Evolutionary conservation across 2,329 filamentous ascomycete genomes (phyloP).

Genomic region (Fusarium heterosporum): DNA sequence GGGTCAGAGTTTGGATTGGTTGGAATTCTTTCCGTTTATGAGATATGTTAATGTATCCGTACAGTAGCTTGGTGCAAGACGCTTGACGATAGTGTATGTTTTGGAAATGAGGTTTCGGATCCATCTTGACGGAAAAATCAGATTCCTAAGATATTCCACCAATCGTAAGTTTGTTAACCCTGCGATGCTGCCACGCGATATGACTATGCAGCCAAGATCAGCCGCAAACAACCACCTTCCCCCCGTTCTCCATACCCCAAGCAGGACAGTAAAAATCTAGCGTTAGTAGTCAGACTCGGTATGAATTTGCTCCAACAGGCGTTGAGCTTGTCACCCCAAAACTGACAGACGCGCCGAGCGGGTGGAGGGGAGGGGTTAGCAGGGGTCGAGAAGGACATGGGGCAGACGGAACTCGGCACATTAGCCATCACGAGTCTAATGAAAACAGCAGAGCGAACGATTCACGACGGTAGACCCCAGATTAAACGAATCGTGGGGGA

Average conservation of each 20-base stretch:
- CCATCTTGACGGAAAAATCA: constrained; percentile 24
- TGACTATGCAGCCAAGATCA: constrained; percentile 16
- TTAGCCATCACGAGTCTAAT: constrained; percentile 12
- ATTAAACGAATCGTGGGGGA: constrained; percentile 29
- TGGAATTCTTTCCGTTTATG: too few species aligned
- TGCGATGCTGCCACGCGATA: constrained; percentile 21
- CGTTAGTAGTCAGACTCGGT: background rate
- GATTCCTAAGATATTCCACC: constrained; percentile 17
- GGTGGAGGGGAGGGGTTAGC: constrained; percentile 27
- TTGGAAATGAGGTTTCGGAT: too few species aligned
- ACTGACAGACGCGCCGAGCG: constrained; percentile 34
- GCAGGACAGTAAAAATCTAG: background rate
- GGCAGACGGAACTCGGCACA: constrained; percentile 41
- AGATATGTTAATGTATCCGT: too few species aligned
- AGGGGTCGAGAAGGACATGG: constrained; percentile 19
- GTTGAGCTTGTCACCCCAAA: constrained; percentile 25
- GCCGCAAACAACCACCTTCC: constrained; percentile 11
- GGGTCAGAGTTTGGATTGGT: too few species aligned
- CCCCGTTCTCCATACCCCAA: constrained; percentile 38
- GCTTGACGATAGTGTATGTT: too few species aligned
- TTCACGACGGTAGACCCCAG: background rate
- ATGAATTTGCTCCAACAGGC: constrained; percentile 19
- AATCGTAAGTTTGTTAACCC: constrained; percentile 13
- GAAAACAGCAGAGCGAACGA: background rate
- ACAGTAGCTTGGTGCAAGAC: too few species aligned